phyloP scores from a whole-genome alignment of 495 filamentous ascomycete species.

The Hypoxylon fuscum region DNA sequence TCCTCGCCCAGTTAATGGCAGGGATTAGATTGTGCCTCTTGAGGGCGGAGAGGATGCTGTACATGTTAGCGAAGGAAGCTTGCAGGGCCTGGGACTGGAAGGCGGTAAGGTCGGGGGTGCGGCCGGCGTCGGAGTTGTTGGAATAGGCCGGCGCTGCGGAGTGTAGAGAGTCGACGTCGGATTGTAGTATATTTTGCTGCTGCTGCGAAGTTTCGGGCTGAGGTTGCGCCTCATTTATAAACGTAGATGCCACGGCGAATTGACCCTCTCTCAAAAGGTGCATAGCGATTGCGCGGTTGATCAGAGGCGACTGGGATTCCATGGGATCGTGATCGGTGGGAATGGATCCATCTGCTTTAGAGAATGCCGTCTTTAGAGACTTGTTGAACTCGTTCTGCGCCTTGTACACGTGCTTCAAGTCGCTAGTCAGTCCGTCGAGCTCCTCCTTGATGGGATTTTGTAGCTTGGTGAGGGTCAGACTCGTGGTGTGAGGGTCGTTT shows the following conservation, averaged over 20 bases:
- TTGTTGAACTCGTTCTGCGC: slow-evolving; percentile 83
- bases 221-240: slow-evolving; percentile 69
- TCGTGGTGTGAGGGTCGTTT: slow-evolving; percentile 73
- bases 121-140: slow-evolving; percentile 38
- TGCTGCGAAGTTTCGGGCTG: slow-evolving; percentile 11
- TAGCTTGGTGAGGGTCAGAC: slow-evolving; percentile 78
- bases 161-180: slow-evolving; percentile 6
- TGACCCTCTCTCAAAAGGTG: slow-evolving; percentile 94
- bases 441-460: slow-evolving; percentile 82
- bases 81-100: slow-evolving; percentile 75
- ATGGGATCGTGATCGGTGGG: slow-evolving; percentile 87
- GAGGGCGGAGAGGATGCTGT: slow-evolving; percentile 82
- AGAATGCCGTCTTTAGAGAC: slow-evolving; percentile 74
- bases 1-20: slow-evolving; percentile 86
- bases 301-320: slow-evolving; percentile 73
- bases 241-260: slow-evolving; percentile 84
- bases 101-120: slow-evolving; percentile 58
- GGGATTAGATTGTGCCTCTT: slow-evolving; percentile 76
- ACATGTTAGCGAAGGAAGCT: slow-evolving; percentile 85
- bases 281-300: slow-evolving; percentile 95
- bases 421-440: slow-evolving; percentile 79
- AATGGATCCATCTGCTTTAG: slow-evolving; percentile 59
- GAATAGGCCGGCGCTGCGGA: slow-evolving; percentile 32
- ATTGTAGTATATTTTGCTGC: slow-evolving; percentile 19
- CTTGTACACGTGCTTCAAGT: slow-evolving; percentile 80